Conservation (phyloP, 2,329 filamentous ascomycete genomes). For the Fusarium luffae region DNA sequence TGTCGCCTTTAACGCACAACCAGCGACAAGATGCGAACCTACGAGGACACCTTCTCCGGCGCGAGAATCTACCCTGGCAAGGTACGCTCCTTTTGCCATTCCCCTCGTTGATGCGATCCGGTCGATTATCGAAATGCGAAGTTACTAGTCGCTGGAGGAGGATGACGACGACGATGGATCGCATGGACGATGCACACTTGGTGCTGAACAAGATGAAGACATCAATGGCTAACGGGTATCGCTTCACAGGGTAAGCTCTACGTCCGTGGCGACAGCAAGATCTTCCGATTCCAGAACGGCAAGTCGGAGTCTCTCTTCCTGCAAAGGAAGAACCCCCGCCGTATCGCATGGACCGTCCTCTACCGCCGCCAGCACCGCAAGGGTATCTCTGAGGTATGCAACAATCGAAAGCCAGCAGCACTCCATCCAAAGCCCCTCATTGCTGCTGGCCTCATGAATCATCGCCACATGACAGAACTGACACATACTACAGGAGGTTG, state of each 20-base stretch:
- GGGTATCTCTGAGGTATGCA: conserved; percentile 99
- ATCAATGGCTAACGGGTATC: conserved; percentile 47
- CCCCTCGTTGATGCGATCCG: conserved; percentile 38
- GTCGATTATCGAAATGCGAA: conserved; percentile 38
- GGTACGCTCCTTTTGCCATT: conserved; percentile 58
- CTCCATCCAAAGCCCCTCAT: neutral
- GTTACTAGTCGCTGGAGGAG: conserved; percentile 16
- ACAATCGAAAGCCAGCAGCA: conserved; percentile 9
- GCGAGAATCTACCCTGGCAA: conserved; percentile 76
- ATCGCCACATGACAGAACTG: conserved; percentile 48
- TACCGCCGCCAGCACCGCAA: conserved; percentile 99
- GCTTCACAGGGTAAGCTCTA: conserved; percentile 92
- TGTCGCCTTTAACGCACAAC: conserved; percentile 55
- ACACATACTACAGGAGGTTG: conserved; percentile 82
- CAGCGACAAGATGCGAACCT: conserved; percentile 70
- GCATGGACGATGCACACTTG: conserved; percentile 26
- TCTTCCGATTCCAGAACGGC: conserved; percentile 99
- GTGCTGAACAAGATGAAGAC: conserved; percentile 20
- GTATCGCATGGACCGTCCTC: conserved; percentile 98
- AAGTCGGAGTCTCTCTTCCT: conserved; percentile 99
- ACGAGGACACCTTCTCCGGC: conserved; percentile 74
- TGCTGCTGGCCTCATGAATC: neutral
- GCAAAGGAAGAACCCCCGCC: conserved; percentile 99
- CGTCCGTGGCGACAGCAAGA: conserved; percentile 99
- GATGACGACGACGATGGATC: conserved; percentile 23